Base-by-base conservation (phyloP, 345 rosid genomes). In the Erucastrum elatum region DNA sequence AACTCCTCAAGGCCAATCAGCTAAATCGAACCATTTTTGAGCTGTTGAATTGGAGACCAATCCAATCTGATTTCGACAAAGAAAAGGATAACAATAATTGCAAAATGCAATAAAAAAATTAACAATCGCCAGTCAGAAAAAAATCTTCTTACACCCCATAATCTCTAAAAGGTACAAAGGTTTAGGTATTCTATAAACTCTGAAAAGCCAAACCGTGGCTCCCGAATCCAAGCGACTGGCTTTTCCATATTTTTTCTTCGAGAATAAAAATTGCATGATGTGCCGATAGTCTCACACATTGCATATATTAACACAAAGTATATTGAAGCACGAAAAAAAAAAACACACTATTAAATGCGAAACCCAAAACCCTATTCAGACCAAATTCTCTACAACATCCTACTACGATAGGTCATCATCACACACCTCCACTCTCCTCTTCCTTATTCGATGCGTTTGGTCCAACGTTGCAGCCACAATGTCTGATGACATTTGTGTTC, bases 261-360 rank as follows among this genome's bases (percentile, higher is more conserved):
- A 35, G 68, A 66, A 41, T 58, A 61, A 79, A 79, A 78, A 15
- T 41, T 77, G 71, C 80, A 64, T 73, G 82, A 60, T 60, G 64
- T 72, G 77, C 69, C 41, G 12, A 60, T 44, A 30, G 74, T 79
- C 77, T 72, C 77, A 66, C 82, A 79, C 82, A 60, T 15, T 25
- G 56, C 68, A 72, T 35, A 79, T 79, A 79, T 79, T 73, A 79
- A 79, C 82, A 79, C 77, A 66, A 33, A 55, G 77, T 78, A 78
- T 56, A 49, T 5, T 41, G 67, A 71, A 71, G 76, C 76, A 77
- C 58, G 81, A 64, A 29, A 37, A 3, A 11, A 35, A 27, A 71
- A 34, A 72, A 59, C 72, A 78, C 81, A 78, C 77, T 68, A 73
- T 53, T 70, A 72, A 73, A 67, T 56, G 64, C 59, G 44, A 79